Evolutionary conservation across 306 rosid genomes (phyloP).

Genomic region (Biancaea sappan): DNA sequence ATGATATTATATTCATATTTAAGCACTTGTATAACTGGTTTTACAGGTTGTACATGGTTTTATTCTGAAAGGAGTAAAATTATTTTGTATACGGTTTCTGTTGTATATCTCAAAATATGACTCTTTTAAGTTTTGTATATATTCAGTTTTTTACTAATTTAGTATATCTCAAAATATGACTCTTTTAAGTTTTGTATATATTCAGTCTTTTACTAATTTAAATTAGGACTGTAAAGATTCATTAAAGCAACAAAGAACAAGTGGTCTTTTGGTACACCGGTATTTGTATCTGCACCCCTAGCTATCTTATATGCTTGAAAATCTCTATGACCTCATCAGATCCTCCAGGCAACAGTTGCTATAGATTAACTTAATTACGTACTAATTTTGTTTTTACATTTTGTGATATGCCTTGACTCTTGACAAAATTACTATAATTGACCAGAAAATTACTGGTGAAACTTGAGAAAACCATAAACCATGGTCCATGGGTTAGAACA

Average conservation of each 20-base stretch:
- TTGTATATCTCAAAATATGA: constrained; percentile 16
- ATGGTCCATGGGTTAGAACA: background rate
- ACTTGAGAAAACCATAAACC: background rate
- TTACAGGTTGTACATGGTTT: constrained; percentile 20
- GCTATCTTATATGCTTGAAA: background rate
- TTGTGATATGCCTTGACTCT: background rate
- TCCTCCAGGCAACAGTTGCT: background rate
- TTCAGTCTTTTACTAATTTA: background rate
- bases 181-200: constrained; percentile 12
- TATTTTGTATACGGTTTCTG: background rate
- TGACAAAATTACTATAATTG: background rate
- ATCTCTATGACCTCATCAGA: background rate
- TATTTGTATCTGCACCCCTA: background rate
- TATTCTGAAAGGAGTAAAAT: constrained; percentile 4
- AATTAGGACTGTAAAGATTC: background rate
- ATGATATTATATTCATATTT: constrained; percentile 33
- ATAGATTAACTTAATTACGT: background rate
- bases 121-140: constrained; percentile 9
- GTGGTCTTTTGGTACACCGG: background rate
- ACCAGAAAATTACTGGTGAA: background rate
- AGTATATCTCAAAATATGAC: constrained; percentile 7
- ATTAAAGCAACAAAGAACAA: constrained; percentile 13
- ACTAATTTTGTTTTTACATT: background rate
- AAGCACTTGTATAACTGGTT: constrained; percentile 24
- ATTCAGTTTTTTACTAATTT: background rate